Base-by-base conservation (phyloP, 2,329 filamentous ascomycete species). In the Intubia oerlemansii region DNA sequence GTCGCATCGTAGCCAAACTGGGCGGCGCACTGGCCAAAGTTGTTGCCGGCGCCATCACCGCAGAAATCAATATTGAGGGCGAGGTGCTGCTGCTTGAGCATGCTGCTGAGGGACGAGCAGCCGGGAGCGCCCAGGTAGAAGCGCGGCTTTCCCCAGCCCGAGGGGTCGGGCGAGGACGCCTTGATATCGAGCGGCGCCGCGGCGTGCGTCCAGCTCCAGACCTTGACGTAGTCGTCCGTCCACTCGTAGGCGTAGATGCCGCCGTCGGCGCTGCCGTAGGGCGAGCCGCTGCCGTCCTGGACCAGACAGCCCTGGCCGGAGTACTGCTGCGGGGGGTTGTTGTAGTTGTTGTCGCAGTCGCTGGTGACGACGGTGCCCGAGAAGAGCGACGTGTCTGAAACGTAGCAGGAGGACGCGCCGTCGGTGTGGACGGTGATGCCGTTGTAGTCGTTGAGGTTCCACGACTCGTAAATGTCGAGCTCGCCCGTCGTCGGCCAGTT, bases 41-140 rank as follows among this genome's bases (percentile, higher is more conserved):
- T 38, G 23, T 41, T 39, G 28, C 46, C 69, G 2, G 73, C 72
- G 54, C 71, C 76, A 40, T 70, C 63, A 12, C 77, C 78, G 45
- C 78, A 85, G 45, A 84, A 74, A 17, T 70, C 47, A 25, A 77
- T 78, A 53, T 81, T 68, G 39, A 82, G 62, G 31, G 81, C 66
- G 34, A 91, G 64, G 40, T 70, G 64, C 54, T 84, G 64, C 42
- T 70, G 54, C 35, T 51, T 53, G 47, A 88, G 76, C 41, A 64
- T 57, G 2, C 45, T 46, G 36, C 66, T 51, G 37, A 81, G 66
- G 6, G 26, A 21, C 37, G 80, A 54, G 49, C 80, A 90, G 22
- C 41, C 42, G 31, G 39, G 37, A 28, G 52, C 55, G 11, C 66
- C 65, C 2, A 81, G 73, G 13, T 56, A 52, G 10, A 72, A 67